Percentiles rank a stretch among this genome's conserved stretches.
Evolutionary conservation across 1,284 basidiomycete genomes (phyloP).

Genomic region (Ganoderma sinense): DNA sequence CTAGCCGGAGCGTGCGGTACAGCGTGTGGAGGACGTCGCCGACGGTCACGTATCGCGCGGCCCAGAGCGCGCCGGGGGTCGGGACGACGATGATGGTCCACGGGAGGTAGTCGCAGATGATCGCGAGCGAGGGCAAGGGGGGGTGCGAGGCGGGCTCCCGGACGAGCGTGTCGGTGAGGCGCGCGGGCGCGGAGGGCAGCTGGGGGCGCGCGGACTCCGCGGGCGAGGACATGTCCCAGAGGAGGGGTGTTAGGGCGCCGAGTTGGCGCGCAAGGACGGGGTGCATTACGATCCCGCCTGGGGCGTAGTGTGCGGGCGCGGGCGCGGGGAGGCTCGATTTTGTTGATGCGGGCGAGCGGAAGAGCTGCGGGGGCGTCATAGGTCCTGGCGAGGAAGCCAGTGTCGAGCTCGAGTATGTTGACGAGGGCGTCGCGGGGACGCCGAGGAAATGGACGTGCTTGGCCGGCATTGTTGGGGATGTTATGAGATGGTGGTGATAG

Average conservation of each 20-base stretch:
- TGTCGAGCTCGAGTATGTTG: conserved; percentile 25
- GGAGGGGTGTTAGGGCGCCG: conserved; percentile 16
- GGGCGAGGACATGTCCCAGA: conserved; percentile 26
- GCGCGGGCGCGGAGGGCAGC: conserved; percentile 2
- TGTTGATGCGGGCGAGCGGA: conserved; percentile 11
- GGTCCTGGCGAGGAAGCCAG: conserved; percentile 27
- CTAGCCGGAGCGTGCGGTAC: conserved; percentile 30
- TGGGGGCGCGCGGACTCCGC: conserved; percentile 19
- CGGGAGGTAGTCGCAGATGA: conserved; percentile 28
- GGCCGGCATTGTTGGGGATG: conserved; percentile 20
- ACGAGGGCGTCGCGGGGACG: conserved; percentile 22
- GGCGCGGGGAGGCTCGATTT: conserved; percentile 4
- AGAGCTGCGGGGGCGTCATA: conserved; percentile 17
- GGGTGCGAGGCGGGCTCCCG: conserved; percentile 24
- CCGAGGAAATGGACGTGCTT: conserved; percentile 32
- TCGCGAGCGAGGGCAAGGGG: conserved; percentile 22
- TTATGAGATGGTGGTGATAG: not conserved
- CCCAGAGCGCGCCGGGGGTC: conserved; percentile 21
- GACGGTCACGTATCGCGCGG: conserved; percentile 31
- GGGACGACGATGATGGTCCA: conserved; percentile 26
- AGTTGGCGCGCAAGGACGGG: conserved; percentile 18
- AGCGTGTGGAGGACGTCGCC: conserved; percentile 32
- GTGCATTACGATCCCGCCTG: conserved; percentile 15
- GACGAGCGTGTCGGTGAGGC: conserved; percentile 16
- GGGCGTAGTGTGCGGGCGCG: conserved; percentile 7